Conservation (phyloP, 2,329 filamentous ascomycete species). For the Phialophora chinensis region DNA sequence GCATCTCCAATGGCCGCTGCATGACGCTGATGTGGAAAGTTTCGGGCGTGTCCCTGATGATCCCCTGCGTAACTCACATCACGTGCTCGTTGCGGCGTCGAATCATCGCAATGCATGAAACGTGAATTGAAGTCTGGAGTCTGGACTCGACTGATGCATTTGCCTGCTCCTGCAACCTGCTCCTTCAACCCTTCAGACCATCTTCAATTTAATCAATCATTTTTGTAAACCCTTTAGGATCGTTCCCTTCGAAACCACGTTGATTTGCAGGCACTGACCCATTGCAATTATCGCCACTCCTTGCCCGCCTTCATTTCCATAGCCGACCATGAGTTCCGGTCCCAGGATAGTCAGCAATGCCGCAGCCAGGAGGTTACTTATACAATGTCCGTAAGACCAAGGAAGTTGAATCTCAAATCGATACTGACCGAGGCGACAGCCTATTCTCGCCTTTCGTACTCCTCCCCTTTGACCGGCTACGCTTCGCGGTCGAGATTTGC, state of each 20-base stretch:
- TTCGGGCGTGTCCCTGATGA: slow-evolving; percentile 9
- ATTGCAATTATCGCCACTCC: slow-evolving; percentile 5
- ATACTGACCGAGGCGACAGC: slow-evolving; percentile 28
- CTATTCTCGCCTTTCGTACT: slow-evolving; percentile 29
- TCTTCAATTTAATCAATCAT: slow-evolving; percentile 26
- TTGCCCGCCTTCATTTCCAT: slow-evolving; percentile 17
- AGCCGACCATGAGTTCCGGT: slow-evolving; percentile 36
- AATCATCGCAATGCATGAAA: background rate
- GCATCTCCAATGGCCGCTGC: background rate
- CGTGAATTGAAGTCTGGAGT: background rate
- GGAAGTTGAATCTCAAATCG: background rate
- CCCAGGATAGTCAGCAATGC: slow-evolving; percentile 40
- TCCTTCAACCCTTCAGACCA: slow-evolving; percentile 16
- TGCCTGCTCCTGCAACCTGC: slow-evolving; percentile 13
- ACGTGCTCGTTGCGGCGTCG: background rate
- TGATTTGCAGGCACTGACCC: slow-evolving; percentile 2
- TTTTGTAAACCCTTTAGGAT: slow-evolving; percentile 17
- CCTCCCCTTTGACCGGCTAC: slow-evolving; percentile 26
- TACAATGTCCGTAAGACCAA: slow-evolving; percentile 32
- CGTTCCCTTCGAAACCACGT: slow-evolving; percentile 14
- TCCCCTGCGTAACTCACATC: slow-evolving; percentile 2
- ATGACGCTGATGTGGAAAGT: slow-evolving; percentile 1
- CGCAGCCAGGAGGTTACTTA: slow-evolving; percentile 36
- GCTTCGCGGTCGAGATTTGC: slow-evolving; percentile 29
- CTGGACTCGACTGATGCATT: slow-evolving; percentile 7